Conservation (phyloP, 352 stramenopile genomes). For the Phytophthora kernoviae region DNA sequence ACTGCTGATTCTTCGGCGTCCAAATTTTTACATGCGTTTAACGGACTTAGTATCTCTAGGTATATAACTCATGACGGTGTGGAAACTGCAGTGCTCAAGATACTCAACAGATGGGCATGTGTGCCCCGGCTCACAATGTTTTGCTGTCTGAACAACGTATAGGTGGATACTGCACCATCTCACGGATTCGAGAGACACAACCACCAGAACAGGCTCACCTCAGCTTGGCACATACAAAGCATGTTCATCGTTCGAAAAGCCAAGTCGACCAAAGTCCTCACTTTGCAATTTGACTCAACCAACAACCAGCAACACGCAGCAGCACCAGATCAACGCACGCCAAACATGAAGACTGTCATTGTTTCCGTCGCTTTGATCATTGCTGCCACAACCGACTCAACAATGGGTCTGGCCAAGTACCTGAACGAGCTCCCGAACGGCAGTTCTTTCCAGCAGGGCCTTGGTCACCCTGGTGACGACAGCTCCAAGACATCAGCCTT, state of each 20-base stretch:
- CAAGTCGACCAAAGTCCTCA: neutral
- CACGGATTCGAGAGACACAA: too few relatives aligned
- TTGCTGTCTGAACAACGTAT: too few relatives aligned
- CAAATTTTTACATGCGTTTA: neutral
- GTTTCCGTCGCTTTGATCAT: constrained; percentile 4
- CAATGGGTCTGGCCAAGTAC: constrained; percentile 11
- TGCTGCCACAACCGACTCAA: constrained; percentile 1
- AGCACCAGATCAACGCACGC: neutral
- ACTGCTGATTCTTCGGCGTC: too few relatives aligned
- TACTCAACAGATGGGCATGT: too few relatives aligned
- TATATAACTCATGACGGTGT: neutral
- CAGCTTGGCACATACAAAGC: too few relatives aligned
- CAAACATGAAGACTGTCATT: constrained; percentile 13
- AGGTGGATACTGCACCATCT: too few relatives aligned
- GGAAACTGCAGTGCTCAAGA: too few relatives aligned
- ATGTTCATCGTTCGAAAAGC: neutral
- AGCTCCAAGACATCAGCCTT: constrained; percentile 34
- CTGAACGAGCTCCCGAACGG: constrained; percentile 46
- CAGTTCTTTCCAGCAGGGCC: constrained; percentile 34
- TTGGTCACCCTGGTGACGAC: constrained; percentile 37
- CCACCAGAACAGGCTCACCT: too few relatives aligned
- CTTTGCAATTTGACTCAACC: neutral
- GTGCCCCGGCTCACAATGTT: too few relatives aligned
- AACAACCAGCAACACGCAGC: neutral
- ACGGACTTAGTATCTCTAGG: too few relatives aligned